Conservation (phyloP, 768 basidiomycete species). For the Albatrellus ellisii region DNA sequence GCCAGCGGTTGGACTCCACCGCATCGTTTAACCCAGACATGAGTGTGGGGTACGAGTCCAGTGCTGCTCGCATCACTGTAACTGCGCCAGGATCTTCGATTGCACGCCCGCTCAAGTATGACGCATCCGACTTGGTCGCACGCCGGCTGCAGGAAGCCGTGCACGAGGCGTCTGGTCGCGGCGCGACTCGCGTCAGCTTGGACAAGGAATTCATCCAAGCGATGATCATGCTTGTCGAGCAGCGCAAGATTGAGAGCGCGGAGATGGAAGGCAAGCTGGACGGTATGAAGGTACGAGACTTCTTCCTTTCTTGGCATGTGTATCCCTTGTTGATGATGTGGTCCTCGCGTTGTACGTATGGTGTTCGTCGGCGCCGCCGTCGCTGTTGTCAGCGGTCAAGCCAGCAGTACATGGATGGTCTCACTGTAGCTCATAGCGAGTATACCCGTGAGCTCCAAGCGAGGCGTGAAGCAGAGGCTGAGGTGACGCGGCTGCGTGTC, state of each 20-base stretch:
- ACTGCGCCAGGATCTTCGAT: slow-evolving; percentile 27
- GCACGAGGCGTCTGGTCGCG: slow-evolving; percentile 43
- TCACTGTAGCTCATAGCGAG: slow-evolving; percentile 87
- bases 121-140: slow-evolving; percentile 33
- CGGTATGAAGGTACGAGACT: slow-evolving; percentile 61
- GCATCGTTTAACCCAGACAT: slow-evolving; percentile 13
- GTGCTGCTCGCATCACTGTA: slow-evolving; percentile 28
- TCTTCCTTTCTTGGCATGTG: neutral
- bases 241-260: slow-evolving; percentile 42
- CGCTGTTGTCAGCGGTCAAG: slow-evolving; percentile 56
- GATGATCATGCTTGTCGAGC: slow-evolving; percentile 53
- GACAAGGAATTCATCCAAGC: slow-evolving; percentile 65
- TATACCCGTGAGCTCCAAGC: slow-evolving; percentile 86
- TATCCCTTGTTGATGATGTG: slow-evolving; percentile 1
- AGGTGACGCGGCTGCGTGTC: slow-evolving; percentile 75
- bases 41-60: slow-evolving; percentile 5
- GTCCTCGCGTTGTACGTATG: slow-evolving; percentile 4
- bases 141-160: slow-evolving; percentile 49
- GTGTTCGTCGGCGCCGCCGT: neutral
- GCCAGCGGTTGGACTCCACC: slow-evolving; percentile 18
- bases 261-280: slow-evolving; percentile 70
- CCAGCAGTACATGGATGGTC: slow-evolving; percentile 83
- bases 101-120: slow-evolving; percentile 20
- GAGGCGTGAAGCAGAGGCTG: slow-evolving; percentile 83
- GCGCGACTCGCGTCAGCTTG: slow-evolving; percentile 48